Evolutionary conservation across 331 rosid genomes (phyloP).

Genomic region (Phaseolus coccineus): DNA sequence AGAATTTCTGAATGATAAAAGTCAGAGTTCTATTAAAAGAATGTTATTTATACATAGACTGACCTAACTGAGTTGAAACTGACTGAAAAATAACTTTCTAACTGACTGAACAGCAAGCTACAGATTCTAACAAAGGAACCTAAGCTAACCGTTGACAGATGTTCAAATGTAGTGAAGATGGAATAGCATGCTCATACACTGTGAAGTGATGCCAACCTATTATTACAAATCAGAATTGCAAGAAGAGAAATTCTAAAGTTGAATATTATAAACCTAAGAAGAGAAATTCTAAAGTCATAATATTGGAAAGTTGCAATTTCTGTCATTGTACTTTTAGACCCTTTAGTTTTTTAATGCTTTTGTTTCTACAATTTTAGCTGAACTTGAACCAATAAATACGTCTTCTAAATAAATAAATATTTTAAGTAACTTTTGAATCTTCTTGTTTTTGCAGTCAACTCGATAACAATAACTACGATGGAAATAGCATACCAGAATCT

Average conservation of each 20-base stretch:
- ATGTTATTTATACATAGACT: too few species aligned
- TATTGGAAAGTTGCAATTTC: constrained; percentile 1
- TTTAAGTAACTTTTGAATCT: constrained; percentile 24
- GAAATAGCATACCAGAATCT: constrained; percentile 71
- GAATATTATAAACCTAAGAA: constrained; percentile 3
- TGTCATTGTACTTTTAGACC: background rate
- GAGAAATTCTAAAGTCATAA: background rate
- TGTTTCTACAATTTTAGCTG: background rate
- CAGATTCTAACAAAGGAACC: too few species aligned
- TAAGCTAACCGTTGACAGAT: too few species aligned
- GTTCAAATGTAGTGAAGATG: too few species aligned
- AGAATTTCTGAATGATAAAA: too few species aligned
- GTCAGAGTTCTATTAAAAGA: too few species aligned
- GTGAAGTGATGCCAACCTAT: too few species aligned
- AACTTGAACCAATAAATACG: background rate
- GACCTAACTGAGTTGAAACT: too few species aligned
- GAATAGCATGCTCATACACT: too few species aligned
- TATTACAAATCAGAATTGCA: background rate
- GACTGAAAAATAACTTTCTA: too few species aligned
- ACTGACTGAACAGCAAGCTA: too few species aligned
- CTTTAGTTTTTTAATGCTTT: background rate
- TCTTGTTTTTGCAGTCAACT: constrained; percentile 79
- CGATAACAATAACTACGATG: constrained; percentile 85
- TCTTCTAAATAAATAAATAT: background rate
- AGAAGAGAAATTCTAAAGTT: background rate